A percentile compares a stretch with the other conserved stretches of the same genome.
phyloP scores from a whole-genome alignment of 441 rosid species.

The Pelargonium cotyledonis region DNA sequence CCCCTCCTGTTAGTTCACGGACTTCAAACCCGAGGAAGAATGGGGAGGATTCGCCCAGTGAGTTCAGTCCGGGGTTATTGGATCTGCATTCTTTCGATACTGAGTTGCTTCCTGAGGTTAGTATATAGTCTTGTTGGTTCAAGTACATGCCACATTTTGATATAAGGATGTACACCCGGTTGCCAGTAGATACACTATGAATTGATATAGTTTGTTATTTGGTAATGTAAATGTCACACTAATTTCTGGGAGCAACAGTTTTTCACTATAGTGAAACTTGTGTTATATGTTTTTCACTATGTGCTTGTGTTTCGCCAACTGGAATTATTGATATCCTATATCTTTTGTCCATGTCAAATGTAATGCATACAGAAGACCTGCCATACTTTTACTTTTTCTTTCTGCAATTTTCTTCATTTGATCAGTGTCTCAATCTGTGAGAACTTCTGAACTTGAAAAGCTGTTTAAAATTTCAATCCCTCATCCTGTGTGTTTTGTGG shows the following conservation, averaged over 20 bases:
- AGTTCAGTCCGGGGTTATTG: constrained; percentile 93
- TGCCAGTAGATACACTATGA: neutral
- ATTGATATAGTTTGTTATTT: neutral
- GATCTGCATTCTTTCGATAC: constrained; percentile 97
- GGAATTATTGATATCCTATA: neutral
- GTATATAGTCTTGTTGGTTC: neutral
- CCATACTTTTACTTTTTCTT: too few relatives aligned
- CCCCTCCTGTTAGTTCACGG: constrained; percentile 68
- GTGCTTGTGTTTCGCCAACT: neutral
- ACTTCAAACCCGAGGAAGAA: constrained; percentile 55
- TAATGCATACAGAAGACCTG: neutral
- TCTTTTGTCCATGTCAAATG: neutral
- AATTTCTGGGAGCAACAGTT: too few relatives aligned
- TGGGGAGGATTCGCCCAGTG: constrained; percentile 60
- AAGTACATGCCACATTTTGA: neutral
- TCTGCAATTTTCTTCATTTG: too few relatives aligned
- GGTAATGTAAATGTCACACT: too few relatives aligned
- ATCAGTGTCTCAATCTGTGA: too few relatives aligned
- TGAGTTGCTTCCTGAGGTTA: constrained; percentile 92
- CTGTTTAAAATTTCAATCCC: neutral
- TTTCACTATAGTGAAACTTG: too few relatives aligned
- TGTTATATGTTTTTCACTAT: too few relatives aligned
- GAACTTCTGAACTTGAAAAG: too few relatives aligned
- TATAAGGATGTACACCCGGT: neutral
- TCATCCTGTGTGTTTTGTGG: constrained; percentile 22